Base-by-base conservation (phyloP, 441 rosid genomes). In the Isatis lusitanica region DNA sequence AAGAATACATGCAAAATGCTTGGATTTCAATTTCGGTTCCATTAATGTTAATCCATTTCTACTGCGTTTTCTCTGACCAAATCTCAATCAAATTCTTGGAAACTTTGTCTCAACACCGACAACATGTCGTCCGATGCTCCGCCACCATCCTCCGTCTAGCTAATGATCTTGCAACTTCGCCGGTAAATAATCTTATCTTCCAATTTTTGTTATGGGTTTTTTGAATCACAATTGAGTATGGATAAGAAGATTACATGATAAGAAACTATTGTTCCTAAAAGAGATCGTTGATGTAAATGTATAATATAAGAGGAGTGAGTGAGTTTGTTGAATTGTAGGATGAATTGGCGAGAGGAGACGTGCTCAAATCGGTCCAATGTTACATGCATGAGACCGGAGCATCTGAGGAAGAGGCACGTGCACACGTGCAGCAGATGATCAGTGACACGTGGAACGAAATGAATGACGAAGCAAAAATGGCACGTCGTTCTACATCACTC, bases 111-210 rank as follows among this genome's bases (percentile, higher is more conserved):
- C 60, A 76, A 11, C 51, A 57, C 16, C 75, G 33, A n/a, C 9
- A 73, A 8, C 9, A 35, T 3, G 2, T 79, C 2, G n/a, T 70
- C 38, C 59, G 67, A 16, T 66, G 56, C 39, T 40, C 81, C 0
- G 58, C 82, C 13, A 6, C 40, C n/a, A 35, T 77, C 24, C 4
- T 78, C 6, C 58, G 85, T 7, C 67, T 79, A 2, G 64, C 65
- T 31, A 53, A 81, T 36, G 85, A 84, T 26, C 21, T 84, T 0
- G 85, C 60, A 47, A 84, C 84, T 12, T 80, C 87, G 9, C 7
- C 75, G 59, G 85, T 82, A 78, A 12, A 31, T 4, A 6, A 36
- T 15, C 9, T 9, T 15, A 0, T 40, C 2, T 4, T 43, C 28
- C 3, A 33, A 1, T 47, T 47, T 17, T 56, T 8, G 21, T 30